Percentiles rank a stretch among this genome's conserved stretches.
phyloP scores from a whole-genome alignment of 2,329 filamentous ascomycete genomes.

The Cladosporium halotolerans region DNA sequence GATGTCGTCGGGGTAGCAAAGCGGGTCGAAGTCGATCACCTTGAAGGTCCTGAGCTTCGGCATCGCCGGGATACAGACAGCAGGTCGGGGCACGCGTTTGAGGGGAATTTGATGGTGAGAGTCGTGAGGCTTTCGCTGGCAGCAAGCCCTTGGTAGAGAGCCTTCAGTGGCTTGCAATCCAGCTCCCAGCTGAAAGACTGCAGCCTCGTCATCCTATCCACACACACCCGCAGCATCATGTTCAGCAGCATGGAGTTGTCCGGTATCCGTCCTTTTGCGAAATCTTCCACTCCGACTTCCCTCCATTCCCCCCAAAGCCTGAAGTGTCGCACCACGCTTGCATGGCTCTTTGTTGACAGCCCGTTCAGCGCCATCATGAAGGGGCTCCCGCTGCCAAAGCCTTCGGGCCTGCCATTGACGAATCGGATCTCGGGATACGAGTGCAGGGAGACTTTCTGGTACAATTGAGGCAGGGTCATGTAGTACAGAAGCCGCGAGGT shows the following conservation, averaged over 20 bases:
- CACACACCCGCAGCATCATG: constrained; percentile 51
- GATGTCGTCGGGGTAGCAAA: constrained; percentile 60
- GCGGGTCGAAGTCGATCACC: constrained; percentile 55
- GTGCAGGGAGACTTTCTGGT: constrained; percentile 49
- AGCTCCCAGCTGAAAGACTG: constrained; percentile 56
- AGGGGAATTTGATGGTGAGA: constrained; percentile 52
- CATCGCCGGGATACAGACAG: constrained; percentile 50
- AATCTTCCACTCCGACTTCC: constrained; percentile 52
- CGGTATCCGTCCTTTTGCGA: constrained; percentile 54
- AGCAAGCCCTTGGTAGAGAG: constrained; percentile 52
- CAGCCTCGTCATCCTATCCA: constrained; percentile 54
- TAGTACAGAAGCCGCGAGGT: constrained; percentile 58
- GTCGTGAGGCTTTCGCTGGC: constrained; percentile 45
- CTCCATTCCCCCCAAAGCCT: constrained; percentile 51
- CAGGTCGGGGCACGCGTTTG: constrained; percentile 51
- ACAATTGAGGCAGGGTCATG: constrained; percentile 58
- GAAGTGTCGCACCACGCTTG: constrained; percentile 48
- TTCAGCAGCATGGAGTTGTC: constrained; percentile 60
- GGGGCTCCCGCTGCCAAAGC: constrained; percentile 56
- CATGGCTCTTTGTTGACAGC: constrained; percentile 51
- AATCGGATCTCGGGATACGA: constrained; percentile 56
- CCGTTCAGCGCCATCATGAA: constrained; percentile 59
- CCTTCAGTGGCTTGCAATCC: constrained; percentile 54
- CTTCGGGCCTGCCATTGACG: constrained; percentile 51
- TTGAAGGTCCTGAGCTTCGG: constrained; percentile 49